Conservation (phyloP, 768 basidiomycete genomes). For the Amanita molliuscula region DNA sequence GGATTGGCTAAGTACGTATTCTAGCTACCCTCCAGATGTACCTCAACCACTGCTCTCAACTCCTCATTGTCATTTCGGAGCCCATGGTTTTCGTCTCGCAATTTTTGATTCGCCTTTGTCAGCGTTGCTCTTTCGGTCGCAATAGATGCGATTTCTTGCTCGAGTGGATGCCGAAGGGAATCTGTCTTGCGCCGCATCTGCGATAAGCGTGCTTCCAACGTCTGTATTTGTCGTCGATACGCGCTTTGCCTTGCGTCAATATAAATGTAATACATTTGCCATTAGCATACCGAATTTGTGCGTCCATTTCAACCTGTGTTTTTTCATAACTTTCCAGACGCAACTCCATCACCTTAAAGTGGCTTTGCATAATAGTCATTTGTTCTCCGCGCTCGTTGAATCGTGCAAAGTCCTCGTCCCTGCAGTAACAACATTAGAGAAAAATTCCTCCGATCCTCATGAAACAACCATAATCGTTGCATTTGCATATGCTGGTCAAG, state of each 20-base stretch:
- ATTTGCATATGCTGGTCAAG: slow-evolving; percentile 74
- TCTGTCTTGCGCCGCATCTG: slow-evolving; percentile 34
- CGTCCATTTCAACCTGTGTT: slow-evolving; percentile 43
- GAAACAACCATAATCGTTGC: slow-evolving; percentile 65
- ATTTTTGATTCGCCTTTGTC: slow-evolving; percentile 35
- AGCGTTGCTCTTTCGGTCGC: slow-evolving; percentile 36
- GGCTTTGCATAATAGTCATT: slow-evolving; percentile 42
- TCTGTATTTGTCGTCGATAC: slow-evolving; percentile 50
- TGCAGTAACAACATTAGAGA: slow-evolving; percentile 16
- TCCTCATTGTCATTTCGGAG: slow-evolving; percentile 43
- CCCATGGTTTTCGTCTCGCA: slow-evolving; percentile 47
- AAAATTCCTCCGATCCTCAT: neutral
- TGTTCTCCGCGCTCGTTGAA: slow-evolving; percentile 57
- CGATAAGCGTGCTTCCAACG: slow-evolving; percentile 46
- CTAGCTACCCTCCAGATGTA: slow-evolving; percentile 38
- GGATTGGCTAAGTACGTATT: neutral
- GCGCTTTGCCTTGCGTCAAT: slow-evolving; percentile 23
- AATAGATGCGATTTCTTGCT: slow-evolving; percentile 33
- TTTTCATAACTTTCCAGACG: slow-evolving; percentile 49
- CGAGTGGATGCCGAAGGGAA: slow-evolving; percentile 18
- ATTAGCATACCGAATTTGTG: slow-evolving; percentile 45
- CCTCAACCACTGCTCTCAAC: slow-evolving; percentile 60
- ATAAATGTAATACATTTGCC: neutral
- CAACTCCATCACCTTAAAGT: slow-evolving; percentile 58
- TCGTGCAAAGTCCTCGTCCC: slow-evolving; percentile 67